Conservation (phyloP, 116 monocot genomes). For the Papilionanthe hybrid region DNA sequence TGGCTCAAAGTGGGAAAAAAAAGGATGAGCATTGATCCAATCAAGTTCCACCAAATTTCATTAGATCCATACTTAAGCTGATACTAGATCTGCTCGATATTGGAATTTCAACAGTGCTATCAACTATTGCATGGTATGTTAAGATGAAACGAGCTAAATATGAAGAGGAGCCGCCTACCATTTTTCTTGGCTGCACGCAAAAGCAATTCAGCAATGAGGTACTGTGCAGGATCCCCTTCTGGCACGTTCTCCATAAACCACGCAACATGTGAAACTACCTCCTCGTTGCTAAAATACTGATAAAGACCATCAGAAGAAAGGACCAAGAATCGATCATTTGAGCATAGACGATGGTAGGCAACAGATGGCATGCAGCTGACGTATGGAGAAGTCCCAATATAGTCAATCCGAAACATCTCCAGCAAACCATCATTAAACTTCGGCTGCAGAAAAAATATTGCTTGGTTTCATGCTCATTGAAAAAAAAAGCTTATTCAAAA, state of each 20-base stretch:
- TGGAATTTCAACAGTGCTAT: not conserved
- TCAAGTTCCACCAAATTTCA: no score
- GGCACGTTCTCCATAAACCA: slow-evolving; percentile 97
- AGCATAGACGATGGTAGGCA: slow-evolving; percentile 69
- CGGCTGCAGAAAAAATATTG: slow-evolving; percentile 35
- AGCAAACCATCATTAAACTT: slow-evolving; percentile 81
- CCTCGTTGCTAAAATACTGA: slow-evolving; percentile 97
- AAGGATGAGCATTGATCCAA: no score
- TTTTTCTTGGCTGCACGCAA: slow-evolving; percentile 90
- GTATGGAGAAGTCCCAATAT: slow-evolving; percentile 71
- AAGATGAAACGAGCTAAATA: not conserved
- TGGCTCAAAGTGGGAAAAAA: no score
- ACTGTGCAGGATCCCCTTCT: slow-evolving; percentile 94
- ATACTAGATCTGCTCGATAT: not conserved
- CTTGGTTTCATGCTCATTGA: no score
- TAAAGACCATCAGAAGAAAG: slow-evolving; percentile 96
- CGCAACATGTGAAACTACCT: slow-evolving; percentile 87
- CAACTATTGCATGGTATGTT: not conserved
- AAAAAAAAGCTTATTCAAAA: no score
- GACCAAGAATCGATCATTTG: slow-evolving; percentile 70
- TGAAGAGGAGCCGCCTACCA: slow-evolving; percentile 26
- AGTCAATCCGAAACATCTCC: slow-evolving; percentile 89
- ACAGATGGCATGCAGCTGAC: slow-evolving; percentile 82
- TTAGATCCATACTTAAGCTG: not conserved
- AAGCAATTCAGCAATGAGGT: slow-evolving; percentile 88